A percentile compares a stretch with the other conserved stretches of the same genome.
These are phyloP conservation scores for Hawksworthiomyces lignivorus DNA, from an alignment of 2,329 filamentous ascomycete genomes.

Conservation along the genomic window DNA sequence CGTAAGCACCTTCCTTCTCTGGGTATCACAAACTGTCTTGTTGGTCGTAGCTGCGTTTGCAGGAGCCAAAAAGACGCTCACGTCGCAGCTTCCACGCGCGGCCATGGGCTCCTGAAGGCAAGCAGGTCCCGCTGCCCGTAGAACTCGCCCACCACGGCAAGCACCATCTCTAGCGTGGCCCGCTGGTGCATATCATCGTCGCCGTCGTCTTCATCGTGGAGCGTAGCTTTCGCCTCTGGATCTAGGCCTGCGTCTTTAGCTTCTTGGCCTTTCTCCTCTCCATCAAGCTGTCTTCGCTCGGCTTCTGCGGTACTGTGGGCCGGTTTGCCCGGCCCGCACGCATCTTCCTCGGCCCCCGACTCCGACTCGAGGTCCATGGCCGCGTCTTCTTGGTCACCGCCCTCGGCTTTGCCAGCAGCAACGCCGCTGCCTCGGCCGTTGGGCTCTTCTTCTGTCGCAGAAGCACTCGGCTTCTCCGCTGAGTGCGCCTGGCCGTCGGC, in stretches of 20 bases:
- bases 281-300: too few relatives aligned
- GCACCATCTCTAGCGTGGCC: slow-evolving; percentile 84
- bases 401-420: too few relatives aligned
- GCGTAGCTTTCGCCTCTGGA: too few relatives aligned
- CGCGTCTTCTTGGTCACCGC: slow-evolving; percentile 8
- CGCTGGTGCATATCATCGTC: slow-evolving; percentile 44
- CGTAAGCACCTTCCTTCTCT: too few relatives aligned
- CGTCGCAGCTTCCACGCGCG: too few relatives aligned
- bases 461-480: slow-evolving; percentile 18
- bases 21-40: too few relatives aligned
- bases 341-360: background rate
- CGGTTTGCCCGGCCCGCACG: slow-evolving; percentile 3
- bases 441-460: too few relatives aligned
- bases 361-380: slow-evolving; percentile 14
- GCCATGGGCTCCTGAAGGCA: slow-evolving; percentile 57
- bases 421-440: too few relatives aligned
- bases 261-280: slow-evolving; percentile 17
- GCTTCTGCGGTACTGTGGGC: background rate
- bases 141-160: slow-evolving; percentile 78
- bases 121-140: slow-evolving; percentile 86
- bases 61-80: too few relatives aligned
- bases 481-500: slow-evolving; percentile 17
- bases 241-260: too few relatives aligned
- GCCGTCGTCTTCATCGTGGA: slow-evolving; percentile 21
- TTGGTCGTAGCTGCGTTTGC: too few relatives aligned